phyloP scores from a whole-genome alignment of 306 rosid species.

The Sesbania bispinosa region DNA sequence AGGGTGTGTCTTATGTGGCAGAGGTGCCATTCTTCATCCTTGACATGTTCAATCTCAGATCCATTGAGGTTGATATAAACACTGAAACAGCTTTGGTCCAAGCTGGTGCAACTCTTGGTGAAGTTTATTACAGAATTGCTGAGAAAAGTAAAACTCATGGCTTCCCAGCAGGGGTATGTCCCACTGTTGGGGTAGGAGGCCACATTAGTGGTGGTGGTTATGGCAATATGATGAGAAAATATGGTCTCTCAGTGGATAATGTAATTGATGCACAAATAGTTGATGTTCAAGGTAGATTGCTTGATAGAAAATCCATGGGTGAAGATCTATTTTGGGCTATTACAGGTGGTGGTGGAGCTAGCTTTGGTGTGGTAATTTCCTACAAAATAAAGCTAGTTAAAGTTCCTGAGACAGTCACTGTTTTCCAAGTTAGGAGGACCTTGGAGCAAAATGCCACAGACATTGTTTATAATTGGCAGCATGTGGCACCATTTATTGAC shows the following conservation, averaged over 20 bases:
- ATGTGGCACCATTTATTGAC: slow-evolving; percentile 38
- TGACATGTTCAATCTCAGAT: slow-evolving; percentile 60
- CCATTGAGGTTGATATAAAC: slow-evolving; percentile 39
- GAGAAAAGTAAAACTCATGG: slow-evolving; percentile 55
- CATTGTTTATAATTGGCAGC: slow-evolving; percentile 63
- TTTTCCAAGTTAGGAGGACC: slow-evolving; percentile 53
- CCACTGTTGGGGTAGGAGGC: slow-evolving; percentile 73
- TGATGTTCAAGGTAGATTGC: slow-evolving; percentile 49
- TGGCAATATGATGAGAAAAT: slow-evolving; percentile 72
- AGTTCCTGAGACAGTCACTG: slow-evolving; percentile 59
- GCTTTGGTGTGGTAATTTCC: slow-evolving; percentile 62
- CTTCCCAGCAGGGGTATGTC: slow-evolving; percentile 78
- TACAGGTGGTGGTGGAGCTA: slow-evolving; percentile 77
- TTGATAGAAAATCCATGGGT: slow-evolving; percentile 67
- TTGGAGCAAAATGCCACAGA: slow-evolving; percentile 51
- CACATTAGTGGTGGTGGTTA: slow-evolving; percentile 80
- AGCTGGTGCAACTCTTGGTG: slow-evolving; percentile 65
- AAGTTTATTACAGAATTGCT: slow-evolving; percentile 51
- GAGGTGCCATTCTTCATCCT: slow-evolving; percentile 58
- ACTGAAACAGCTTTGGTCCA: slow-evolving; percentile 60
- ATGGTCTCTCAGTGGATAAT: slow-evolving; percentile 60
- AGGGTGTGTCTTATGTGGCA: slow-evolving; percentile 55
- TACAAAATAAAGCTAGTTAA: slow-evolving; percentile 57
- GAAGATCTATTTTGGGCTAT: slow-evolving; percentile 92
- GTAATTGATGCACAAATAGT: slow-evolving; percentile 54